Evolutionary conservation across 306 rosid genomes (phyloP).

Genomic region (Cicer arietinum): DNA sequence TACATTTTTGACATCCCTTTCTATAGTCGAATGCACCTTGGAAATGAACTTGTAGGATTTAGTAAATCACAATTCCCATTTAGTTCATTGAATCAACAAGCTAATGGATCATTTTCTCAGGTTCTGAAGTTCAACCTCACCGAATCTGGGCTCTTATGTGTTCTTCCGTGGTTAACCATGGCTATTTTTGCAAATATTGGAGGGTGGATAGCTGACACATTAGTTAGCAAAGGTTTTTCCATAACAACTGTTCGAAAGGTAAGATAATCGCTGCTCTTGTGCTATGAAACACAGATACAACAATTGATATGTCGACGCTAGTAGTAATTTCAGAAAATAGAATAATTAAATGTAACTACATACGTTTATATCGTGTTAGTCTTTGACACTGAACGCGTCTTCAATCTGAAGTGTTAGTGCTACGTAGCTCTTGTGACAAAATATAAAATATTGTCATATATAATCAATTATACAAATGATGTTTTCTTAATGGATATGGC

Average conservation of each 20-base stretch:
- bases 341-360: no score
- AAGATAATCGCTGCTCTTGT: constrained; percentile 42
- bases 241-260: constrained; percentile 89
- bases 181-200: constrained; percentile 94
- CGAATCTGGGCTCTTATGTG: constrained; percentile 92
- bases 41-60: constrained; percentile 14
- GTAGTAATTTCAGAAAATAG: no score
- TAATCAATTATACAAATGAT: constrained; percentile 14
- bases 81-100: constrained; percentile 28
- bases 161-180: constrained; percentile 97
- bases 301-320: no score
- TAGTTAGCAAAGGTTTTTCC: constrained; percentile 86
- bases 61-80: background rate
- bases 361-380: no score
- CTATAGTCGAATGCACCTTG: constrained; percentile 19
- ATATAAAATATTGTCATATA: constrained; percentile 6
- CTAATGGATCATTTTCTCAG: constrained; percentile 56
- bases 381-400: no score
- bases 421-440: background rate
- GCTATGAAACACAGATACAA: no score
- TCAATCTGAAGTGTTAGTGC: no score
- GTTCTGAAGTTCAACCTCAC: constrained; percentile 97
- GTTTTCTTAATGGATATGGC: constrained; percentile 37
- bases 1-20: constrained; percentile 11
- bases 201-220: constrained; percentile 98